Percentiles rank a stretch among this genome's conserved stretches.
phyloP scores from a whole-genome alignment of 2,329 filamentous ascomycete species.

The Cladophialophora immunda region DNA sequence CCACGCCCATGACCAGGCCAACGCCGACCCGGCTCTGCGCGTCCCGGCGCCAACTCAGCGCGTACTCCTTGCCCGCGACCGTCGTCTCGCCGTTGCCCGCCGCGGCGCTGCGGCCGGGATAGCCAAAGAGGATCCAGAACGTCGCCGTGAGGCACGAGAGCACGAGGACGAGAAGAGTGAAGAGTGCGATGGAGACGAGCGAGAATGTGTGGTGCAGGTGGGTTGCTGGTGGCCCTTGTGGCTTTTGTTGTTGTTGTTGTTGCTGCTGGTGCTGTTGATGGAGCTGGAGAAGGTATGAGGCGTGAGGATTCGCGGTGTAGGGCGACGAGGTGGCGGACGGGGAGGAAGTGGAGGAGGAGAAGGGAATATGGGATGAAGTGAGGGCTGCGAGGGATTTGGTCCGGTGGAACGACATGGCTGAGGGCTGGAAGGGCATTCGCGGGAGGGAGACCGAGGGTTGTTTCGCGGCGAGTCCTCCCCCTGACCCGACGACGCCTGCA shows the following conservation, averaged over 20 bases:
- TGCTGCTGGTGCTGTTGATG: background rate
- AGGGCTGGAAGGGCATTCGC: slow-evolving; percentile 30
- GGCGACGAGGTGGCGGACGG: background rate
- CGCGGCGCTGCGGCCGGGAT: slow-evolving; percentile 35
- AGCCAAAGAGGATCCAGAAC: slow-evolving; percentile 41
- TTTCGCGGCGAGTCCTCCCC: background rate
- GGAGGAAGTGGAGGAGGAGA: background rate
- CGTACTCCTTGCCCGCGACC: slow-evolving; percentile 17
- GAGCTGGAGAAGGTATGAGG: background rate
- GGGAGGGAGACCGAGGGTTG: slow-evolving; percentile 21
- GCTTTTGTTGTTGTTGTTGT: background rate
- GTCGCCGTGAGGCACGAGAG: slow-evolving; percentile 30
- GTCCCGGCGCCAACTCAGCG: slow-evolving; percentile 36
- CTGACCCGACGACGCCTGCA: background rate
- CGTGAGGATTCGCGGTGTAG: background rate
- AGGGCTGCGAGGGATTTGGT: slow-evolving; percentile 24
- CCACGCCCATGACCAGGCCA: slow-evolving; percentile 38
- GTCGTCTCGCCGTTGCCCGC: slow-evolving; percentile 27
- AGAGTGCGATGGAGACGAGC: slow-evolving; percentile 22
- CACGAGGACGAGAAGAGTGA: slow-evolving; percentile 26
- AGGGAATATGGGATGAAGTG: slow-evolving; percentile 4
- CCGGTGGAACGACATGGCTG: slow-evolving; percentile 11
- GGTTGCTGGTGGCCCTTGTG: slow-evolving; percentile 16
- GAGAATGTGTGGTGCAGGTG: slow-evolving; percentile 38
- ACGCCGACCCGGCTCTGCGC: slow-evolving; percentile 36